phyloP scores from a whole-genome alignment of 2,329 filamentous ascomycete genomes.

The Canariomyces notabilis region DNA sequence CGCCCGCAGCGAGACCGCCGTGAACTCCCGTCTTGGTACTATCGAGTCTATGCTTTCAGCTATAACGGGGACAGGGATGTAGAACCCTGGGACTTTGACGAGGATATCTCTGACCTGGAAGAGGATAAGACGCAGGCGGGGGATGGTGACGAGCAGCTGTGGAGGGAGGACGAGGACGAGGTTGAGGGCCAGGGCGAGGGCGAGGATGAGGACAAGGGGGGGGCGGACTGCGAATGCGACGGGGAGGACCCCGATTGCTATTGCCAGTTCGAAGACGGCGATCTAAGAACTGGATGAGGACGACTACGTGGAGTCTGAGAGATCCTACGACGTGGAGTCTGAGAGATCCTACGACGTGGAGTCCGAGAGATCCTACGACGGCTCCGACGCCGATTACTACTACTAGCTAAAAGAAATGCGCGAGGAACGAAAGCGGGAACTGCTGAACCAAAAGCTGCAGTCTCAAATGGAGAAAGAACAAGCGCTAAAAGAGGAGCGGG shows the following conservation, averaged over 20 bases:
- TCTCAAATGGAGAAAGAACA: not conserved
- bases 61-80: not conserved
- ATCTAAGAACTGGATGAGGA: too few relatives aligned
- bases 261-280: not conserved
- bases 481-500: not conserved
- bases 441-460: not conserved
- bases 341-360: not conserved
- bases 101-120: not conserved
- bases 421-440: conserved; percentile 1
- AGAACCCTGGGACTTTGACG: not conserved
- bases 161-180: not conserved
- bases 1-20: not conserved
- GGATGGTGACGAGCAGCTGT: not conserved
- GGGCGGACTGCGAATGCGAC: not conserved
- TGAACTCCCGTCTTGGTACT: not conserved
- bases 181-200: not conserved
- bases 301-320: too few relatives aligned
- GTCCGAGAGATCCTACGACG: conserved; percentile 8
- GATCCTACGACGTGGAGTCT: too few relatives aligned
- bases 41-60: not conserved
- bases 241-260: not conserved
- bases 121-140: not conserved
- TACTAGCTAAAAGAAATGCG: conserved; percentile 4
- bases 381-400: conserved; percentile 6
- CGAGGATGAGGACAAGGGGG: not conserved